Percentiles rank a stretch among this genome's conserved stretches.
phyloP scores from a whole-genome alignment of 345 rosid genomes.

The Eucalyptus sp. region DNA sequence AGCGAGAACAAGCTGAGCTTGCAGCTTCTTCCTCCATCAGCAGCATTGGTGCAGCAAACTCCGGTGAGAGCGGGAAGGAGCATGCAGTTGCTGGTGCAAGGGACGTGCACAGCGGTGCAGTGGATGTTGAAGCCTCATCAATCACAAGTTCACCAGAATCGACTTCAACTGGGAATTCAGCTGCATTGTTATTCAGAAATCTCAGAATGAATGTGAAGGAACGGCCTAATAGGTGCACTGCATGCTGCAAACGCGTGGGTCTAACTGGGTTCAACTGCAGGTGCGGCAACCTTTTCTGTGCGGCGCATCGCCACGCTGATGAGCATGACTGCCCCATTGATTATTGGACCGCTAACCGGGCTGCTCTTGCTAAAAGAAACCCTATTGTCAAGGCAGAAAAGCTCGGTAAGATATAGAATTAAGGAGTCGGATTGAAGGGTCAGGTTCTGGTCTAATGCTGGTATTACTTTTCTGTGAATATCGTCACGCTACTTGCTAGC shows the following conservation, averaged over 20 bases:
- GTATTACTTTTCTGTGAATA: background rate
- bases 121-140: background rate
- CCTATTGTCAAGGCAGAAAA: constrained; percentile 16
- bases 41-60: background rate
- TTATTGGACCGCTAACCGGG: constrained; percentile 6
- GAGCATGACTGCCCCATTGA: constrained; percentile 14
- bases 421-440: background rate
- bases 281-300: constrained; percentile 16
- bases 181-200: background rate
- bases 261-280: constrained; percentile 21
- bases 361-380: constrained; percentile 11
- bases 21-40: background rate
- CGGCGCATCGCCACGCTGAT: constrained; percentile 15
- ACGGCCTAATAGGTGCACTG: background rate
- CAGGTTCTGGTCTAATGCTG: background rate
- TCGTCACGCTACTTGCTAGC: background rate
- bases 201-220: background rate
- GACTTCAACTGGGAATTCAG: background rate
- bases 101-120: background rate
- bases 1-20: constrained; percentile 1
- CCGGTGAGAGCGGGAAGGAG: background rate
- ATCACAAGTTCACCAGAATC: background rate
- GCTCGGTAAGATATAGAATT: background rate
- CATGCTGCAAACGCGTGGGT: constrained; percentile 19
- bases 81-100: background rate